Evolutionary conservation across 495 filamentous ascomycete species (phyloP), one percentile per base, ranked within the genome.

Genomic region (Penicillium cosmopolitanum): DNA sequence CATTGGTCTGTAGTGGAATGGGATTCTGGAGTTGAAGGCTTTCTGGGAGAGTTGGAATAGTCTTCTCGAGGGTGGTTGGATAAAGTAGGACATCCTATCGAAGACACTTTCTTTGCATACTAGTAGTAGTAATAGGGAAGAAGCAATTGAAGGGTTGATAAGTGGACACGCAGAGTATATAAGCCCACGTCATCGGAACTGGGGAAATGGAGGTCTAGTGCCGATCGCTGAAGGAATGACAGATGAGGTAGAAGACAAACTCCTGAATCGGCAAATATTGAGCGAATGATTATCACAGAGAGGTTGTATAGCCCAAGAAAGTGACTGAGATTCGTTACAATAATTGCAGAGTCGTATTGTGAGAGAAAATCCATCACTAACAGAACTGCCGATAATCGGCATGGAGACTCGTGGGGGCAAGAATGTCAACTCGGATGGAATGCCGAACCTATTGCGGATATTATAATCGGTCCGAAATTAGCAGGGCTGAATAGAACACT

Each of bases 1-100:
- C 69, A 73, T 75, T 43, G 53, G 35, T 59, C 38, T 57, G 50
- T 34, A 16, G 52, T 28, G 25, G 38, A 19, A 15, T 43, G 55
- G 36, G 10, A 53, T 23, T 56, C 53, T 51, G 15, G 58, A 33
- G 42, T 40, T 40, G 51, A 58, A 58, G 9, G 25, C 16, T 43
- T 53, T 48, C 46, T 48, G 63, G 28, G 51, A 55, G 2, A 56
- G 43, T 12, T 47, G 51, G 9, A 61, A 42, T 5, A 62, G 19
- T 56, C 52, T 59, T 54, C 53, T 34, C 3, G 57, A 50, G 4
- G 43, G 43, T 3, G 21, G 48, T 33, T 56, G 40, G 13, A 58
- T 44, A 16, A 38, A 21, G 35, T 23, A 54, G 43, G 43, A 56
- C 63, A 65, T 65, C 3, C n/a, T 47, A 35, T 53, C 15, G 31